These are phyloP conservation scores for Mortierella sp. DNA, from an alignment of 371 early-diverging fungal genomes.

Conservation along the genomic window DNA sequence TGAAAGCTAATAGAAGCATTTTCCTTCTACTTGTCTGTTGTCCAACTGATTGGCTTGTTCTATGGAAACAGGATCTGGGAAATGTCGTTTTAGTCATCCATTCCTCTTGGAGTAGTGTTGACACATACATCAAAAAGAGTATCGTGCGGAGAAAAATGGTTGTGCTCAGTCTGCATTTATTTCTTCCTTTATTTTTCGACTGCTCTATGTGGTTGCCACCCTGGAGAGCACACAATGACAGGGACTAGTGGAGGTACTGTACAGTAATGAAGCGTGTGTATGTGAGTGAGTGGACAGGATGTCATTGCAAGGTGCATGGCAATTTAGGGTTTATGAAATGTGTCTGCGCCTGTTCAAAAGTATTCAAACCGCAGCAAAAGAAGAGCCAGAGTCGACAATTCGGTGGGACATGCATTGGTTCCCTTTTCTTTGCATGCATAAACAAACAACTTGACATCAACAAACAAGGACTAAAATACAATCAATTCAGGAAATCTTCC, in stretches of 20 bases:
- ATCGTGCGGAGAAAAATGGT: neutral
- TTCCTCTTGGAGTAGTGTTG: neutral
- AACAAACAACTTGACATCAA: neutral
- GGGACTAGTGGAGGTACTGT: neutral
- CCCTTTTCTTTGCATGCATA: conserved; percentile 12
- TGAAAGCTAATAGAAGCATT: too few species aligned
- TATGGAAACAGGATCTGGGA: neutral
- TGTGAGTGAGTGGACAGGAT: neutral
- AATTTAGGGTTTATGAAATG: conserved; percentile 7
- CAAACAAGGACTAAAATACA: neutral
- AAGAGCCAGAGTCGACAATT: conserved; percentile 4
- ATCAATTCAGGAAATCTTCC: neutral
- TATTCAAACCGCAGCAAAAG: neutral
- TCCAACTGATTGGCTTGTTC: neutral
- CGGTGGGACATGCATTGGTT: conserved; percentile 5
- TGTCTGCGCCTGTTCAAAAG: neutral
- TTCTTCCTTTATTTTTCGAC: neutral
- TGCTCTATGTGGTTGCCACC: conserved; percentile 12
- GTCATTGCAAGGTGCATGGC: neutral
- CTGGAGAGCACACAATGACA: conserved; percentile 3
- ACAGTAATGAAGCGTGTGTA: neutral
- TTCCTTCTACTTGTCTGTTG: neutral
- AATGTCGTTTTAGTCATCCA: neutral
- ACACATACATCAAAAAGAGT: neutral
- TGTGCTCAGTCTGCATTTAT: neutral